Percentiles rank a stretch among this genome's conserved stretches.
Conservation (phyloP, 2,329 filamentous ascomycete genomes). For the Aspergillus puulaauensis region DNA sequence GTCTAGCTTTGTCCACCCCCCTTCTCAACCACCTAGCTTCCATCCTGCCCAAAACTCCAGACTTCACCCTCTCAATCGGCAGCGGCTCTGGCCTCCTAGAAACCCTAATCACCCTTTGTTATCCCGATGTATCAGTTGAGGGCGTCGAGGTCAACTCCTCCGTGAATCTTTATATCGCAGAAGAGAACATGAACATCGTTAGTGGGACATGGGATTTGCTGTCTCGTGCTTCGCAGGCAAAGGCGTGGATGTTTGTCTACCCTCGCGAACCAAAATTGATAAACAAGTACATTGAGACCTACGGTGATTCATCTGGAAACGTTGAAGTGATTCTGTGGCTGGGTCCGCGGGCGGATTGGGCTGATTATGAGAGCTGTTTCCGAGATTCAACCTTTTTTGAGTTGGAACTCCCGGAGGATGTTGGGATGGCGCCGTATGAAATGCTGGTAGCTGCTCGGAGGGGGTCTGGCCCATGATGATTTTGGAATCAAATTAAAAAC, state of each 20-base stretch:
- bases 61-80: conserved; percentile 48
- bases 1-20: conserved; percentile 27
- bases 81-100: conserved; percentile 54
- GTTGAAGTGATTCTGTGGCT: conserved; percentile 30
- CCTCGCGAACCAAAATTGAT: conserved; percentile 50
- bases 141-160: conserved; percentile 51
- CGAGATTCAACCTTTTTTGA: conserved; percentile 20
- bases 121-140: conserved; percentile 32
- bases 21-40: conserved; percentile 19
- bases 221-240: conserved; percentile 41
- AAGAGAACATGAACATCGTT: conserved; percentile 44
- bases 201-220: conserved; percentile 46
- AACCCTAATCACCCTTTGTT: conserved; percentile 35
- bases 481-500: neutral
- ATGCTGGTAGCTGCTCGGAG: conserved; percentile 16
- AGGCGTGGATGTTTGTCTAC: conserved; percentile 55
- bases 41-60: conserved; percentile 25
- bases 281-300: conserved; percentile 41
- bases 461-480: neutral
- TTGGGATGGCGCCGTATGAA: conserved; percentile 28
- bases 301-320: conserved; percentile 6
- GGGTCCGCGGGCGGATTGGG: conserved; percentile 31
- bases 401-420: conserved; percentile 17
- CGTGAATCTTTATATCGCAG: conserved; percentile 47
- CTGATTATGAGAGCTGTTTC: conserved; percentile 31